Percentiles rank a stretch among this genome's conserved stretches.
Conservation (phyloP, 176 grass and related monocot genomes). For the Thinopyrum elongatum region DNA sequence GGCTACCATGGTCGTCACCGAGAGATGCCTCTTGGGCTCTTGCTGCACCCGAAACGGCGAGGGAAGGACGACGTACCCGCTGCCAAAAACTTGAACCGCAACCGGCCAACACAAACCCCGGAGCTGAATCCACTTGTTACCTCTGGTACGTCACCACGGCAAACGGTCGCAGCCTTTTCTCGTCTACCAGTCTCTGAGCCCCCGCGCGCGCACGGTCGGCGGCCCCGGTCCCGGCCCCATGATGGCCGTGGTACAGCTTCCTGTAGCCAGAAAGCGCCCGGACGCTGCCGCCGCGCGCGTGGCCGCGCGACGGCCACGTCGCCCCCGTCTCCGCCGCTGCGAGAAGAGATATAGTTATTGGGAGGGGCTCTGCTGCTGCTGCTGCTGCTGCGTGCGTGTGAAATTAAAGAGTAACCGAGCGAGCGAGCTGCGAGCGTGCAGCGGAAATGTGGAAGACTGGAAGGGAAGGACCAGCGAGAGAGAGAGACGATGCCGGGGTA, state of each 20-base stretch:
- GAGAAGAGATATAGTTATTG: too few relatives aligned
- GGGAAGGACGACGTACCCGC: background rate
- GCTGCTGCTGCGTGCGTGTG: too few relatives aligned
- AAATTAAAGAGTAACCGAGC: too few relatives aligned
- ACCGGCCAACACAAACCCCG: too few relatives aligned
- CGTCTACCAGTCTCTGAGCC: too few relatives aligned
- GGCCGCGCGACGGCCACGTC: background rate
- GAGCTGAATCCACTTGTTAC: too few relatives aligned
- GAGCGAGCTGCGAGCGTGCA: too few relatives aligned
- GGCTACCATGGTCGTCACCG: too few relatives aligned
- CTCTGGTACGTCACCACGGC: too few relatives aligned
- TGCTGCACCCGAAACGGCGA: background rate
- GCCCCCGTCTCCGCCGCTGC: background rate
- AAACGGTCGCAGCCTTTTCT: too few relatives aligned
- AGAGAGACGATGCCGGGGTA: background rate
- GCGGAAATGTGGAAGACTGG: background rate
- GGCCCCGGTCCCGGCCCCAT: background rate
- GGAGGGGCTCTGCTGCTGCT: too few relatives aligned
- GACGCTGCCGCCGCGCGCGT: background rate
- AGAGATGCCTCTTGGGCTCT: background rate
- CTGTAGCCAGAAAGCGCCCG: slow-evolving; percentile 24
- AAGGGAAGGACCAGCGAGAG: background rate
- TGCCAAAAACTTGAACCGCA: background rate
- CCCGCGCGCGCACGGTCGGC: background rate
- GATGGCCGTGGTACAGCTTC: background rate